Evolutionary conservation across 2,329 filamentous ascomycete genomes (phyloP), one percentile per base, ranked within the genome.

Genomic region (Penicillium sp.): DNA sequence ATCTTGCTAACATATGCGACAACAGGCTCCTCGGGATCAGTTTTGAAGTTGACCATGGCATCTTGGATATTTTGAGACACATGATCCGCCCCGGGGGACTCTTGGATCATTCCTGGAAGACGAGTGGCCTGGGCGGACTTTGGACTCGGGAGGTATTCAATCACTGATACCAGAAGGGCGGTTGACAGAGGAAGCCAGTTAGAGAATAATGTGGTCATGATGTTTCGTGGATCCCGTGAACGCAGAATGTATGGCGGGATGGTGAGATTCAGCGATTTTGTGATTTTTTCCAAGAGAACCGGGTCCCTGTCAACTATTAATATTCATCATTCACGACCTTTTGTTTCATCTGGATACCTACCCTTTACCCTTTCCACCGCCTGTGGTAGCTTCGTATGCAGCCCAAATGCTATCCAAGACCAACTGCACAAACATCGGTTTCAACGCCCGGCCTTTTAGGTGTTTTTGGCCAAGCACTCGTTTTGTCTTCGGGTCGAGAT

Each of bases 1-100:
- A 98, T 95, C 62, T 98, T 98, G 67, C 90, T 96, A 44, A 98
- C 85, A 50, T 95, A 98, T 6, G 86, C 90, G 1, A 98, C 86
- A 0, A 94, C 80, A 0, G 90, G 89, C 40, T 84, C 83, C 0
- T 80, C 73, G 26, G 76, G 72, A 0, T 73, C 74, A 3, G 77
- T 77, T 55, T 84, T 85, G 59, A 94, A 95, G 0, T 80, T 73
- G 2, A 84, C 67, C 81, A 96, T 90, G 4, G 90, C 86, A n/a
- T 84, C 72, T 51, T 79, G 82, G 37, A 96, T 69, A 5, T 72
- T 68, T 1, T 76, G 67, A 36, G 85, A 79, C 30, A 96, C 80
- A 51, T 79, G 73, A 2, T 79, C 75, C 2, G 81, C 74, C 0
- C 87, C 90, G 1, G 92, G 90, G 0, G 88, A 92, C 6, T 78